Evolutionary conservation across 2,329 filamentous ascomycete species (phyloP).

Genomic region (Claviceps sp.): DNA sequence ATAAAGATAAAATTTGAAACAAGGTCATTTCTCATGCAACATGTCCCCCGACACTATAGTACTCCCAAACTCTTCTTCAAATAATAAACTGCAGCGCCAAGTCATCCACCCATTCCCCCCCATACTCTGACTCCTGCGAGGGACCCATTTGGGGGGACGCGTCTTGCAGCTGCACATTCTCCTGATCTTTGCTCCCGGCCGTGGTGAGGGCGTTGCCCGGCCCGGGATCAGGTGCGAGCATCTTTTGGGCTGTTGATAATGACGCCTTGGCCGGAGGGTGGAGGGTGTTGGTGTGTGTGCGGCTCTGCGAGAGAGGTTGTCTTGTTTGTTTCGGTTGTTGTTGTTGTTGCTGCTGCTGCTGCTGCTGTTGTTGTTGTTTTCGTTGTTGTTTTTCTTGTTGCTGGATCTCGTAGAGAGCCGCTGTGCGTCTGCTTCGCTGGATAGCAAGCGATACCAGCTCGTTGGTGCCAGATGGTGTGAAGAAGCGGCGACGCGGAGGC

Average conservation of each 20-base stretch:
- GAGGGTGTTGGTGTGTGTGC: not conserved
- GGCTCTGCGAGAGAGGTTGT: conserved; percentile 9
- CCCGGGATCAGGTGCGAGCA: too few species aligned
- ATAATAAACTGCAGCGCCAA: conserved; percentile 17
- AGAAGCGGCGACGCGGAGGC: conserved; percentile 17
- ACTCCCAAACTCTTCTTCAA: conserved; percentile 4
- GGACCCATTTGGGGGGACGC: conserved; percentile 5
- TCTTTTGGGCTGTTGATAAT: not conserved
- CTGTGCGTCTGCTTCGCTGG: conserved; percentile 21
- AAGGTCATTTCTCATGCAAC: not conserved
- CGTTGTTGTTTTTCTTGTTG: conserved; percentile 4
- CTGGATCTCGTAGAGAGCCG: conserved; percentile 17
- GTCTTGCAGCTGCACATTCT: conserved; percentile 10
- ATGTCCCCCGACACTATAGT: not conserved
- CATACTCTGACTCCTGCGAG: conserved; percentile 26
- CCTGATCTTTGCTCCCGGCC: conserved; percentile 10
- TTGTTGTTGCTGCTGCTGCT: conserved; percentile 4
- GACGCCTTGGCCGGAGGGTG: not conserved
- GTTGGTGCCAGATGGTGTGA: conserved; percentile 23
- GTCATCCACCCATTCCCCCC: conserved; percentile 25
- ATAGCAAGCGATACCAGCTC: conserved; percentile 21
- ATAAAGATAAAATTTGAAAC: too few species aligned
- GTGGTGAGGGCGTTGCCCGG: not conserved
- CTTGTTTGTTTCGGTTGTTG: too few species aligned
- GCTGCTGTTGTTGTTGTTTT: not conserved